Conservation (phyloP, 306 rosid species). For the Canavalia gladiata region DNA sequence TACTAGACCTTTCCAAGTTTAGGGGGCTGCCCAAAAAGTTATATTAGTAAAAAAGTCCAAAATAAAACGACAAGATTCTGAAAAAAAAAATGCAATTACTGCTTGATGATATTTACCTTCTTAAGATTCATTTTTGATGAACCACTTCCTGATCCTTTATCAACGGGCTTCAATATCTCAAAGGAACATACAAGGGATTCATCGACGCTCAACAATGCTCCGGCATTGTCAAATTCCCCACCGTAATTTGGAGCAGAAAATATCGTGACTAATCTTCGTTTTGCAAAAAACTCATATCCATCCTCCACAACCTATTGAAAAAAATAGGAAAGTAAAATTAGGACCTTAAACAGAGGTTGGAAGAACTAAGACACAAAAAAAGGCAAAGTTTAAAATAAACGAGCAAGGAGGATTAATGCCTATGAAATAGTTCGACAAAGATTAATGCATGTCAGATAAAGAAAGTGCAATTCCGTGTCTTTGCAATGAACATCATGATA, state of each 20-base stretch:
- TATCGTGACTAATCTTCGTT: conserved; percentile 79
- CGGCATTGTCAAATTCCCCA: conserved; percentile 88
- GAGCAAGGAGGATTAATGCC: too few species aligned
- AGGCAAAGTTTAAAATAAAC: too few species aligned
- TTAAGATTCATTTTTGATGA: conserved; percentile 55
- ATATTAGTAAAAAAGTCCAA: neutral
- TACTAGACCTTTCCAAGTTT: conserved; percentile 62
- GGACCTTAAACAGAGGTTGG: conserved; percentile 22
- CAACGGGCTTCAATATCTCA: conserved; percentile 73
- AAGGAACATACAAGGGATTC: conserved; percentile 81
- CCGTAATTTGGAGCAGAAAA: conserved; percentile 95
- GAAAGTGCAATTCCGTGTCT: neutral
- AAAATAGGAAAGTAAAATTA: neutral
- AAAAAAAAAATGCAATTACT: neutral
- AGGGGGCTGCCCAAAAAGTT: conserved; percentile 66
- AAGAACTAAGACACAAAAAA: conserved; percentile 24
- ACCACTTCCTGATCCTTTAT: conserved; percentile 64
- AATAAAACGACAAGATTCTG: neutral
- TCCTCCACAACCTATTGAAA: conserved; percentile 85
- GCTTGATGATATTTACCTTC: conserved; percentile 60
- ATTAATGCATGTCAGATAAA: too few species aligned
- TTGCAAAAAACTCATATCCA: conserved; percentile 86
- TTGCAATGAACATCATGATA: conserved; percentile 13
- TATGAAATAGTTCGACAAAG: too few species aligned
- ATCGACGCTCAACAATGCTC: conserved; percentile 82